Base-by-base conservation (phyloP, 805 yeast genomes). In the Metschnikowia orientalis region DNA sequence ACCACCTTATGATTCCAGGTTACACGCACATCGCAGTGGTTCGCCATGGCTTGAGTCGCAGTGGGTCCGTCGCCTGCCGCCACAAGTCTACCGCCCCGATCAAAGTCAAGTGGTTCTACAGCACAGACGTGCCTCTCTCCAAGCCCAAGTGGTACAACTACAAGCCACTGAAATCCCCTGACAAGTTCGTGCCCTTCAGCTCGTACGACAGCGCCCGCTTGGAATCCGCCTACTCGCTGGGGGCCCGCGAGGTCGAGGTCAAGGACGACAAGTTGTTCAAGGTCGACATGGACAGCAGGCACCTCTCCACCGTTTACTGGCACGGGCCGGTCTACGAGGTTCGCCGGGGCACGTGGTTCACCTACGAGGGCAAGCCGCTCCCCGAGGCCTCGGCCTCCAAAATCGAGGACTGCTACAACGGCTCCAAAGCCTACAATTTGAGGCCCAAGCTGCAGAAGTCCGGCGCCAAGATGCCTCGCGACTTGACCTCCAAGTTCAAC, bases 341-440 rank as follows among this genome's bases (percentile, higher is more conserved):
- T 1, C 66, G 95, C 28, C 62, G 97, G 34, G 95, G 95, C 1
- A 54, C 77, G 1, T 90, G 97, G 97, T 87, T 86, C 53, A 59
- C 67, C 22, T 52, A 71, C 7, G 73, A 73, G 31, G 75, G 76
- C 1, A 48, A 50, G 4, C 94, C 94, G 0, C 57, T 86, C 17
- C 49, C 66, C 7, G 61, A 63, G 1, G 56, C 59, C 1, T 37
- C 79, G 4, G 65, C 92, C 0, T 59, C 63, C 1, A 76, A 72
- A 35, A 48, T 89, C 13, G 97, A 89, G 53, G 48, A 48, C 4
- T 73, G 73, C 0, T 84, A 72, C 50, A 40, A 50, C 11, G 47
- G 51, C 8, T 49, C 69, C 25, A 59, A 63, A 35, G 41, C 44
- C 6, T 30, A 20, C 21, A 15, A 29, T 23, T 21, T 27, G 26